Percentiles rank a stretch among this genome's conserved stretches.
Evolutionary conservation across 2,329 filamentous ascomycete genomes (phyloP).

Genomic region (Atkinsonella hypoxylon): DNA sequence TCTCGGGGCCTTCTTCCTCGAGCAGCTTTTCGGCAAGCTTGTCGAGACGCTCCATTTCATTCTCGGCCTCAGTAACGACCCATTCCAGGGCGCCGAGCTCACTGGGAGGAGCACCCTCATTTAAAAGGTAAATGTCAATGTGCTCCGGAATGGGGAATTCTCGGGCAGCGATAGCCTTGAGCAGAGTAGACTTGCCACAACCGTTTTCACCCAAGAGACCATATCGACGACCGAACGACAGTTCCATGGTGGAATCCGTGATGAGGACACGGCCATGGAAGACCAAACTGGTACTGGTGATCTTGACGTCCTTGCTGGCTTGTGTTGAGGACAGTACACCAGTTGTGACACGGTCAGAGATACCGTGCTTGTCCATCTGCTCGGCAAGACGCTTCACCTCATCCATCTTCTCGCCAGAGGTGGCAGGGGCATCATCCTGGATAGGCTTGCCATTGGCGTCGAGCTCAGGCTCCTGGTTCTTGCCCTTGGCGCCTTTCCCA

Average conservation of each 20-base stretch:
- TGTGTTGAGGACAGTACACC: conserved; percentile 82
- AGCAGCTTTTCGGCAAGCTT: conserved; percentile 79
- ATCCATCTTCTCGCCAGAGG: conserved; percentile 59
- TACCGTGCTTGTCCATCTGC: conserved; percentile 91
- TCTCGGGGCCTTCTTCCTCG: conserved; percentile 86
- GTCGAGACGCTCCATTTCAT: conserved; percentile 84
- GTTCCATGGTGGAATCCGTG: conserved; percentile 84
- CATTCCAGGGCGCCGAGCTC: conserved; percentile 90
- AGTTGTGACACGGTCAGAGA: conserved; percentile 96
- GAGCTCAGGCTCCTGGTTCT: conserved; percentile 57
- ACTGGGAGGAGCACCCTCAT: conserved; percentile 84
- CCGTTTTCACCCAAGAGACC: conserved; percentile 97
- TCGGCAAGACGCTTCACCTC: conserved; percentile 78
- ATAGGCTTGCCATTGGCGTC: conserved; percentile 49
- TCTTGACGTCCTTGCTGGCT: conserved; percentile 90
- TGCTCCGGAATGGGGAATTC: conserved; percentile 95
- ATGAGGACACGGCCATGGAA: conserved; percentile 98
- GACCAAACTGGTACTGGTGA: conserved; percentile 82
- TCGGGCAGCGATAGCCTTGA: conserved; percentile 87
- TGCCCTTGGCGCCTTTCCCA: conserved; percentile 53
- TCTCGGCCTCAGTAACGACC: conserved; percentile 91
- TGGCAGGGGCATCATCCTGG: conserved; percentile 53
- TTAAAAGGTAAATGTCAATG: conserved; percentile 95
- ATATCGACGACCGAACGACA: conserved; percentile 86
- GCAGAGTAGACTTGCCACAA: conserved; percentile 94